Evolutionary conservation across 1,139 yeast genomes (phyloP).

Genomic region (Ogataea hybrid): DNA sequence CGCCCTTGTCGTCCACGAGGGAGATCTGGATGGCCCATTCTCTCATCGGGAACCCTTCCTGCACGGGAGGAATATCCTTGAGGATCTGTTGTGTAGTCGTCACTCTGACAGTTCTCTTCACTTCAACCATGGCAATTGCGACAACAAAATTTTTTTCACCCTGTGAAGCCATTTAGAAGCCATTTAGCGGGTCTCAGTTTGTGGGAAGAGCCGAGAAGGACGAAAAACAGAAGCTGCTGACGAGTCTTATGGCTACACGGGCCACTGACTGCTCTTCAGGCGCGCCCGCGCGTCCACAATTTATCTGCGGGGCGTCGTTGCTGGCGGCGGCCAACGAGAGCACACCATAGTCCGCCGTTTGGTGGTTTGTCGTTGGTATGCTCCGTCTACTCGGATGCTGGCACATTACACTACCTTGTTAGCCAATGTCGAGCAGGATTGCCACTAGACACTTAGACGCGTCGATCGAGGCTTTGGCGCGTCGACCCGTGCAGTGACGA

Average conservation of each 20-base stretch:
- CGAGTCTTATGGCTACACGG: too few species aligned
- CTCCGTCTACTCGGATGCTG: background rate
- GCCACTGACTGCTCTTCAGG: too few species aligned
- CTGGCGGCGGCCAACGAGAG: too few species aligned
- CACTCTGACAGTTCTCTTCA: slow-evolving; percentile 84
- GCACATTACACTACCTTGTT: too few species aligned
- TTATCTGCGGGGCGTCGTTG: too few species aligned
- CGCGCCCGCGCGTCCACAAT: too few species aligned
- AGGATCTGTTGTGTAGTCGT: slow-evolving; percentile 84
- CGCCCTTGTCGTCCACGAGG: slow-evolving; percentile 75
- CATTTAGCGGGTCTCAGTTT: too few species aligned
- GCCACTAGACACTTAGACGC: background rate
- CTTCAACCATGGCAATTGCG: slow-evolving; percentile 31
- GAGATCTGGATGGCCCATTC: slow-evolving; percentile 83
- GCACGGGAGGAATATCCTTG: slow-evolving; percentile 82
- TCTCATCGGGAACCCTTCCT: slow-evolving; percentile 93
- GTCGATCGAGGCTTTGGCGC: background rate
- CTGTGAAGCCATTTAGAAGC: background rate
- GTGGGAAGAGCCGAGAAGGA: too few species aligned
- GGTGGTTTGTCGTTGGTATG: background rate
- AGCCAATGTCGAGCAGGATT: too few species aligned
- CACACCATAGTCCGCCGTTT: too few species aligned
- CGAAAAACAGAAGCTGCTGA: too few species aligned
- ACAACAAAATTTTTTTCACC: slow-evolving; percentile 9
- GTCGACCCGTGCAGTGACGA: too few species aligned